phyloP scores from a whole-genome alignment of 305 asterid species.

The Plantago coronopus region DNA sequence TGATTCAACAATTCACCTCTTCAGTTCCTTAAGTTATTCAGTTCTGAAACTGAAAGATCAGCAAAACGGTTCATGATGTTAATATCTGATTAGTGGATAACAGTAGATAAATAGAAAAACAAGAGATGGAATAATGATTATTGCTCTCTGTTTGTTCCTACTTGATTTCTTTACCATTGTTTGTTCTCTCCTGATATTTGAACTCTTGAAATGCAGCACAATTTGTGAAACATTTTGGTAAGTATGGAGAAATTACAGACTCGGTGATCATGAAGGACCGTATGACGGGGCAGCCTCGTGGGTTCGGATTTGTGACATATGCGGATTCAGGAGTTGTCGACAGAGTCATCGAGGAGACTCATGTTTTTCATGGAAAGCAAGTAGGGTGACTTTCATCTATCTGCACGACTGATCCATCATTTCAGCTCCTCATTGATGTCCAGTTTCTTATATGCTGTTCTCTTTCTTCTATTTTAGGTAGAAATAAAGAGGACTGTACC shows the following conservation, averaged over 20 bases:
- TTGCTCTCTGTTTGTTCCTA: not conserved
- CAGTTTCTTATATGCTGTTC: not conserved
- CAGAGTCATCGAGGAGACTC: constrained; percentile 47
- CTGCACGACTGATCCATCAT: not conserved
- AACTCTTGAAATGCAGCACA: constrained; percentile 30
- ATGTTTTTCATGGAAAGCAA: constrained; percentile 47
- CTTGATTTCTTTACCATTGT: not conserved
- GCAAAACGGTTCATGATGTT: not conserved
- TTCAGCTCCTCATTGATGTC: not conserved
- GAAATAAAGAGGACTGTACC: constrained; percentile 64
- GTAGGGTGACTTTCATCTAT: constrained; percentile 29
- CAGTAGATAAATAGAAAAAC: too few species aligned
- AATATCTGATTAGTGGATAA: not conserved
- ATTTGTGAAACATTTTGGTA: constrained; percentile 51
- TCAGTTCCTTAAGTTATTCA: not conserved
- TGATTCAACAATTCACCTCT: not conserved
- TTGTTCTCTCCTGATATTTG: not conserved
- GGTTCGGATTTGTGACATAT: constrained; percentile 54
- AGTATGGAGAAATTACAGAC: constrained; percentile 56
- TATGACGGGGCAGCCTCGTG: constrained; percentile 52
- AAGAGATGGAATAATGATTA: too few species aligned
- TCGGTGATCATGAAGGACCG: constrained; percentile 60
- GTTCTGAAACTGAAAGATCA: not conserved
- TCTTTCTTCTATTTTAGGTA: constrained; percentile 31
- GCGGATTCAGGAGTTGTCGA: constrained; percentile 50